A percentile compares a stretch with the other conserved stretches of the same genome.
Evolutionary conservation across 306 rosid species (phyloP).

Genomic region (Sophora flavescens): DNA sequence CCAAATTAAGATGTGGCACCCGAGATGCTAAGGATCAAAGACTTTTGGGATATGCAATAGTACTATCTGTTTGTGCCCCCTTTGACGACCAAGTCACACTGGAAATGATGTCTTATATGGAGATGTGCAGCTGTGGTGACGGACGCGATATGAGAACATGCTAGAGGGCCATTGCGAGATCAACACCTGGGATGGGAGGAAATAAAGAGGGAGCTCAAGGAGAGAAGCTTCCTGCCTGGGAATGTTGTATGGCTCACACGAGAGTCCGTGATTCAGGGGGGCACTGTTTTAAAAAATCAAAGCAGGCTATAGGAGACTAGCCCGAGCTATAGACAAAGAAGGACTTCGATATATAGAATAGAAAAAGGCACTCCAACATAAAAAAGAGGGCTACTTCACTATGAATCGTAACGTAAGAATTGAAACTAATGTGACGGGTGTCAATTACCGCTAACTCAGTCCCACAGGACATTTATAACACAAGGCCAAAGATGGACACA

Average conservation of each 20-base stretch:
- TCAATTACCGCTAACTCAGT: not conserved
- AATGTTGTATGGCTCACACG: not conserved
- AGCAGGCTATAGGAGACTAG: not conserved
- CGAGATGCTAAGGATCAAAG: not conserved
- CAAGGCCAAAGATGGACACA: not conserved
- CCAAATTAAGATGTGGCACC: slow-evolving; percentile 8
- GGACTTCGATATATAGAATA: not conserved
- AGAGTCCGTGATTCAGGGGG: not conserved
- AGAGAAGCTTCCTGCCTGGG: not conserved
- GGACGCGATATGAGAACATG: not conserved
- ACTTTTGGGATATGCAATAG: not conserved
- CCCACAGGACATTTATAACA: not conserved
- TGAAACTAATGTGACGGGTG: not conserved
- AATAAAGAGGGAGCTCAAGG: not conserved
- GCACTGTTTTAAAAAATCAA: not conserved
- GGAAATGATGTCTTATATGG: not conserved
- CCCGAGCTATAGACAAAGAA: too few species aligned
- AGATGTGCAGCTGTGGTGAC: not conserved
- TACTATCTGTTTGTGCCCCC: not conserved
- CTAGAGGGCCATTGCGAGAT: not conserved
- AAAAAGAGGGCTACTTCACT: not conserved
- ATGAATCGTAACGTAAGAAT: not conserved
- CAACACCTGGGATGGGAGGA: not conserved
- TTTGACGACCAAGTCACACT: not conserved
- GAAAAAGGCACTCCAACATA: not conserved